Conservation (phyloP, 1,284 basidiomycete species). For the Termitomyces sp. region DNA sequence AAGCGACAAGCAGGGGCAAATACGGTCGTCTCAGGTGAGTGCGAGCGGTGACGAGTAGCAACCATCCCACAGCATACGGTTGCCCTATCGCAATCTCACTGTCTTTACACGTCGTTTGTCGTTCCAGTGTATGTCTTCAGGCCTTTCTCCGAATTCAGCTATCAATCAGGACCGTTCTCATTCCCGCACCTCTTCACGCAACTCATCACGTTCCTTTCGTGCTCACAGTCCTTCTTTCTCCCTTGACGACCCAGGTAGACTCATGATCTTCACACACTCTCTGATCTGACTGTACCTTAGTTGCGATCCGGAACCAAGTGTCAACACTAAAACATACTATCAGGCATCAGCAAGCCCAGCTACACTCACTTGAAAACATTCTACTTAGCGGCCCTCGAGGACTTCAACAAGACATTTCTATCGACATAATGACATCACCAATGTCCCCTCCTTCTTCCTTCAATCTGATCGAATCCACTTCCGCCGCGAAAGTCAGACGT, state of each 20-base stretch:
- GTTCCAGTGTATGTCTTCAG: constrained; percentile 31
- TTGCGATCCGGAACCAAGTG: constrained; percentile 67
- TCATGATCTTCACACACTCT: background rate
- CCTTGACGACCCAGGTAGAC: constrained; percentile 55
- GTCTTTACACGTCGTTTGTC: constrained; percentile 10
- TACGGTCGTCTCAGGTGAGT: background rate
- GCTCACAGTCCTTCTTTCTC: constrained; percentile 48
- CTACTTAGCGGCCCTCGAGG: constrained; percentile 61
- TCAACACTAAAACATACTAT: constrained; percentile 73
- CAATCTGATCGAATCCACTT: constrained; percentile 25
- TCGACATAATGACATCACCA: constrained; percentile 36
- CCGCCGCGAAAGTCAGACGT: constrained; percentile 43
- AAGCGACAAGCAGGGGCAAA: constrained; percentile 1
- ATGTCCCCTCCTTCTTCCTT: constrained; percentile 33
- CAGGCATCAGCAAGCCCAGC: constrained; percentile 69
- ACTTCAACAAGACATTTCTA: constrained; percentile 30
- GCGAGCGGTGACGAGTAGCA: constrained; percentile 1
- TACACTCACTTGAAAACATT: constrained; percentile 59
- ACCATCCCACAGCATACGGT: background rate
- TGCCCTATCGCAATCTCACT: constrained; percentile 1
- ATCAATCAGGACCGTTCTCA: constrained; percentile 30
- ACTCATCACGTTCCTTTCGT: constrained; percentile 44
- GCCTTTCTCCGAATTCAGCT: constrained; percentile 27
- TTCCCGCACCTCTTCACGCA: constrained; percentile 57
- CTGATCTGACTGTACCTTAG: constrained; percentile 29